Evolutionary conservation across 2,329 filamentous ascomycete genomes (phyloP).

Genomic region (Sporothrix sp.): DNA sequence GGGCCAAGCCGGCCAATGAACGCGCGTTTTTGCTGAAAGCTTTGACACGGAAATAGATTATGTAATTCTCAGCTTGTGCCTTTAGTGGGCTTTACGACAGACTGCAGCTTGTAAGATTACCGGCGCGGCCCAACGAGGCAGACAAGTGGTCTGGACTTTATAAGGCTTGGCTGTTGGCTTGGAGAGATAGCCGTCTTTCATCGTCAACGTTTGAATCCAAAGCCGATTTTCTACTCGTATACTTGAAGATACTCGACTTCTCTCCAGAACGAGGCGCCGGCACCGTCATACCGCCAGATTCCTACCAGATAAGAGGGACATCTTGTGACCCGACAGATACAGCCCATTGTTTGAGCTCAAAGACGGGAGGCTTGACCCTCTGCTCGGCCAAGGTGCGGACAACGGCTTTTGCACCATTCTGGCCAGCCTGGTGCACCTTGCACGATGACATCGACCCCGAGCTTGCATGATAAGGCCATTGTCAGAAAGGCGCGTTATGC

Average conservation of each 20-base stretch:
- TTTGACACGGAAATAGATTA: not conserved
- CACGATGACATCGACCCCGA: slow-evolving; percentile 7
- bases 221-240: no score
- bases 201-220: no score
- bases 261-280: not conserved
- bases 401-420: not conserved
- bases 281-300: no score
- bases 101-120: no score
- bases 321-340: no score
- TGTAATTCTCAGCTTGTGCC: not conserved
- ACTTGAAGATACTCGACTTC: no score
- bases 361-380: no score
- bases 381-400: no score
- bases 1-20: not conserved
- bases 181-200: not conserved
- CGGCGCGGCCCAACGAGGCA: no score
- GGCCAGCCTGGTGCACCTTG: not conserved
- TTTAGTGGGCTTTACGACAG: not conserved
- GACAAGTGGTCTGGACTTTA: not conserved
- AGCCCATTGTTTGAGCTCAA: no score
- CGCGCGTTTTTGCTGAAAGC: not conserved
- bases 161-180: not conserved
- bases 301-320: no score
- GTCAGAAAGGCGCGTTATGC: slow-evolving; percentile 65
- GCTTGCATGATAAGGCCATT: slow-evolving; percentile 30